Base-by-base conservation (phyloP, 805 yeast genomes). In the Hanseniaspora clermontiae region DNA sequence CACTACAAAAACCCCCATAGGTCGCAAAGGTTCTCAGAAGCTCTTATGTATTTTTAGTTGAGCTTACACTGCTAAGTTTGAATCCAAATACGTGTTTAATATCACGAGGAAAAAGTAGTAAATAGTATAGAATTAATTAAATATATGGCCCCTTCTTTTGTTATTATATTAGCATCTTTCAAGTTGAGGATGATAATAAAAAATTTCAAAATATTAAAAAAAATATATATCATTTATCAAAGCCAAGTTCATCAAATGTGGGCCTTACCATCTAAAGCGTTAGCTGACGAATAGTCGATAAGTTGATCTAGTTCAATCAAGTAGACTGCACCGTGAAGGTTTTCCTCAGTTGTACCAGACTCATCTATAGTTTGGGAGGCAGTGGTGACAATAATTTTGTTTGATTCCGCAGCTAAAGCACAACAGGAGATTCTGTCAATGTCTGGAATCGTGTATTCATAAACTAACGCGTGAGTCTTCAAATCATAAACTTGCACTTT, bases 371-470 rank as follows among this genome's bases (percentile, higher is more conserved):
- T 49, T 47, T 49, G 37, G 1, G 54, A 49, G 1, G 84, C 95
- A 19, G 83, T 76, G 3, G 95, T 84, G 39, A 87, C 78, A 62
- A 77, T 83, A 56, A 88, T 60, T 51, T 80, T 83, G 63, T 80
- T 77, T 55, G 72, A 64, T 19, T 79, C 68, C 29, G 66, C 64
- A 7, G 89, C 95, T n/a, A 84, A 83, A 58, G 84, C 74, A 2
- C 83, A 76, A 43, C 83, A 82, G 60, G 95, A 85, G 4, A 87
- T 77, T 52, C 83, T 68, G 59, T 83, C 73, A 20, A 71, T 65
- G 0, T 73, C 72, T 1, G 95, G 95, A 55, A 88, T 65, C 6
- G 67, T 51, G 62, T 74, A 77, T 51, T 74, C 76, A 15, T 84
- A 64, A 50, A 74, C 65, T 2, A 88, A 89, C 0, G 42, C n/a